Evolutionary conservation across 2,329 filamentous ascomycete genomes (phyloP), one percentile per base, ranked within the genome.

Genomic region (Ustilaginoidea virens): DNA sequence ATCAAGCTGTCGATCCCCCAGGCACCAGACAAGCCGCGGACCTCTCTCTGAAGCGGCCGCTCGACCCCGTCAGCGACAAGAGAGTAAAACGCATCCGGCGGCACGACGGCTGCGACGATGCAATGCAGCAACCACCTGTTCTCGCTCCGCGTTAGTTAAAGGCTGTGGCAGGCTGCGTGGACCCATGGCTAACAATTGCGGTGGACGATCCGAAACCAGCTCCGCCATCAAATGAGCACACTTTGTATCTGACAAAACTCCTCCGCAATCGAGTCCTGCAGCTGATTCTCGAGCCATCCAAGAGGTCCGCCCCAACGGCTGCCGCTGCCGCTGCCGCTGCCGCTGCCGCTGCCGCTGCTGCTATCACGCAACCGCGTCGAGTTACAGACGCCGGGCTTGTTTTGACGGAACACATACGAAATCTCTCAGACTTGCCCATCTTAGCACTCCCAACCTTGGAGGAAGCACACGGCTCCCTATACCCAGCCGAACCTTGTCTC

Each of bases 311-410:
- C n/a, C n/a, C n/a, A n/a, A n/a, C n/a, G n/a, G n/a, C n/a, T n/a
- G n/a, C n/a, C n/a, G n/a, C n/a, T n/a, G n/a, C n/a, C n/a, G n/a
- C n/a, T n/a, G n/a, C n/a, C n/a, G n/a, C n/a, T n/a, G n/a, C n/a
- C n/a, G n/a, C n/a, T n/a, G n/a, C n/a, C n/a, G n/a, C n/a, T n/a
- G n/a, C n/a, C n/a, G n/a, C n/a, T n/a, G n/a, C n/a, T 5, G 17
- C 24, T 1, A 20, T 26, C 10, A 32, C 29, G 5, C 22, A 40
- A 14, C 7, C 14, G 14, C 29, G 26, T 10, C 14, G 23, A 4
- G 26, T 37, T 7, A 31, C 36, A 3, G 24, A 39, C 11, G 32
- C 29, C 4, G 39, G 40, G 4, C 33, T 43, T 8, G 13, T 40
- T 13, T 17, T 43, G 2, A 33, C 29, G 10, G 33, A 39, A 9